Base-by-base conservation (phyloP, 495 filamentous ascomycete species). In the Aspergillus conjunctus region DNA sequence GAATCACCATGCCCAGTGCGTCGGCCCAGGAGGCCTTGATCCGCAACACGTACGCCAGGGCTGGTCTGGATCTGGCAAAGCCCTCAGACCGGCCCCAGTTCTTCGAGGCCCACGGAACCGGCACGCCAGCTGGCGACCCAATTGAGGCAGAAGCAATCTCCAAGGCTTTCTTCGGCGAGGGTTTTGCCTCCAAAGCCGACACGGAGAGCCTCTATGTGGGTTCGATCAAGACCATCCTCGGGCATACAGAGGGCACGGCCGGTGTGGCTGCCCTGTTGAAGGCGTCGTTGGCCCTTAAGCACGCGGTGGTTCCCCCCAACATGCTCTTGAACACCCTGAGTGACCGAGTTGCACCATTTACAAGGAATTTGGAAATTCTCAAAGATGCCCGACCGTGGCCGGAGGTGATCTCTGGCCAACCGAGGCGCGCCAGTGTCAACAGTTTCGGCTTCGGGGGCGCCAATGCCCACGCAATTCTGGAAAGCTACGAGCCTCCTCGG, bases 371-470 rank as follows among this genome's bases (percentile, higher is more conserved):
- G 0, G 18, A 56, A 7, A 39, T 71, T 8, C 54, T 64, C 3
- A 66, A 60, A 7, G 14, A 39, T 30, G 32, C 51, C 2, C 17
- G 18, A 4, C 37, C 54, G 7, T 73, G 71, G 71, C 66, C 67
- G 7, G 8, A 11, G 7, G 11, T 56, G 7, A 11, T 11, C 1
- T 9, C 20, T 7, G 79, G 76, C 1, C 59, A 68, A 3, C 75
- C 81, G 0, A 80, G 80, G 15, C 75, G 86, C 39, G 81, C 75
- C 0, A 85, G 81, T 37, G 64, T 78, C 18, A 78, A 79, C 22
- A 83, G 79, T 0, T 88, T 87, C 55, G 86, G 86, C 0, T 87
- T 84, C 60, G 87, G 86, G 14, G 86, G 87, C 30, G 76, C 80
- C 15, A 89, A 88, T 63, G 77, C 83, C 3, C 85, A 88, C 58